Percentiles rank a stretch among this genome's conserved stretches.
These are phyloP conservation scores for Pseudogymnoascus sp. DNA, from an alignment of 2,329 filamentous ascomycete genomes.

Conservation along the genomic window DNA sequence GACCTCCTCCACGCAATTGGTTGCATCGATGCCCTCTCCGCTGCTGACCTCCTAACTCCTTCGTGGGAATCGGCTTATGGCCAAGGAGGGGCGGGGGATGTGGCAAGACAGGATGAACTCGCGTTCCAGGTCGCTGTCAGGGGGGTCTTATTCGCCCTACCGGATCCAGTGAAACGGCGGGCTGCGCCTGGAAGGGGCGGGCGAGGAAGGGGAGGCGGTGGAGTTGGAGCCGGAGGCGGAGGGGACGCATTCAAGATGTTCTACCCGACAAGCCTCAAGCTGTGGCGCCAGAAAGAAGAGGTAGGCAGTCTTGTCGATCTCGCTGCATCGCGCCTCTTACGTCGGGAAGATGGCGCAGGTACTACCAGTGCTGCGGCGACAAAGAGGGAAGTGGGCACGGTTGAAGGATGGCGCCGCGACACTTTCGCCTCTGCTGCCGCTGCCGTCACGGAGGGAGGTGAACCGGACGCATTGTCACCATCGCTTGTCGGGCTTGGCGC, in stretches of 20 bases:
- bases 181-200: conserved; percentile 31
- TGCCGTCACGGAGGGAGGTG: conserved; percentile 7
- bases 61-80: conserved; percentile 61
- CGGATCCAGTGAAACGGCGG: conserved; percentile 74
- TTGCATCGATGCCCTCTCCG: conserved; percentile 82
- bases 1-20: conserved; percentile 72
- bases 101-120: conserved; percentile 86
- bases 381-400: conserved; percentile 31
- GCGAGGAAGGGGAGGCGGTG: conserved; percentile 24
- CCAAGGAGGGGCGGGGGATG: conserved; percentile 57
- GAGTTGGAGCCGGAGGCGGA: conserved; percentile 31
- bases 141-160: conserved; percentile 77
- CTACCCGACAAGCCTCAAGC: conserved; percentile 74
- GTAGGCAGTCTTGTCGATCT: conserved; percentile 65
- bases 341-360: conserved; percentile 40
- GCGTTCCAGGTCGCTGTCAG: conserved; percentile 85
- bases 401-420: conserved; percentile 27
- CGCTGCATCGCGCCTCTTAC: conserved; percentile 56
- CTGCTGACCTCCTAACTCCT: conserved; percentile 76
- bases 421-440: conserved; percentile 2
- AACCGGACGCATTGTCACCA: conserved; percentile 24
- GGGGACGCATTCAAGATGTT: conserved; percentile 79
- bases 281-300: conserved; percentile 81
- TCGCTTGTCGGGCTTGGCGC: conserved; percentile 51
- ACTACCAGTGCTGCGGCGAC: conserved; percentile 36